Evolutionary conservation across 2,329 filamentous ascomycete genomes (phyloP), one percentile per base, ranked within the genome.

Genomic region (Cercospora sp.): DNA sequence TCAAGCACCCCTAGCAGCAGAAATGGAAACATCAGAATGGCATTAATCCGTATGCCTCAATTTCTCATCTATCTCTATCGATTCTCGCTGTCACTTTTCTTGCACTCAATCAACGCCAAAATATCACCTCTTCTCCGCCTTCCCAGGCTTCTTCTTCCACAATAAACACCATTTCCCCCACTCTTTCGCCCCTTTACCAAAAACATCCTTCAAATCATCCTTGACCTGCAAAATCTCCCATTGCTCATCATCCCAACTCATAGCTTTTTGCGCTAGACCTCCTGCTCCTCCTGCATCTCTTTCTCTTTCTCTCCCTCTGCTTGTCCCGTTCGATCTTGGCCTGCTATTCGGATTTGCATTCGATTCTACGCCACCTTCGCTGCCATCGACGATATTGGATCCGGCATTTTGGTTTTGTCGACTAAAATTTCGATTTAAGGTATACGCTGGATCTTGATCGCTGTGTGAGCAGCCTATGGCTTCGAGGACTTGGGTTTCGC

Each of bases 171-270:
- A 72, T 49, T 67, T 67, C 9, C 34, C 65, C 71, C 71, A 72
- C 55, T 71, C 71, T 26, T 64, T 69, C 26, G 69, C 71, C 1
- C 69, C 71, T 30, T 72, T 72, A 12, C 55, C 61, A 55, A 71
- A 66, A 5, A 60, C 49, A 18, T 51, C 59, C 58, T 69, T 67
- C 37, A 72, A 60, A 66, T 72, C 71, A 64, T 72, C 69, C 61
- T 71, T 71, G 7, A 71, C 61, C 24, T 70, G 65, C 62, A 34
- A 37, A 34, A 69, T 65, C 34, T 71, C 81, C 79, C 81, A 83
- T 68, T 78, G 74, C 73, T 82, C 81, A 65, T 84, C 81, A 69
- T 83, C 81, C 80, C 75, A 82, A 63, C 79, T 82, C 72, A 67
- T 77, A 6, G 62, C 49, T 16, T 58, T 64, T 3, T 21, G n/a